phyloP scores from a whole-genome alignment of 2,329 filamentous ascomycete genomes.

The Coleophoma eucalyptorum region DNA sequence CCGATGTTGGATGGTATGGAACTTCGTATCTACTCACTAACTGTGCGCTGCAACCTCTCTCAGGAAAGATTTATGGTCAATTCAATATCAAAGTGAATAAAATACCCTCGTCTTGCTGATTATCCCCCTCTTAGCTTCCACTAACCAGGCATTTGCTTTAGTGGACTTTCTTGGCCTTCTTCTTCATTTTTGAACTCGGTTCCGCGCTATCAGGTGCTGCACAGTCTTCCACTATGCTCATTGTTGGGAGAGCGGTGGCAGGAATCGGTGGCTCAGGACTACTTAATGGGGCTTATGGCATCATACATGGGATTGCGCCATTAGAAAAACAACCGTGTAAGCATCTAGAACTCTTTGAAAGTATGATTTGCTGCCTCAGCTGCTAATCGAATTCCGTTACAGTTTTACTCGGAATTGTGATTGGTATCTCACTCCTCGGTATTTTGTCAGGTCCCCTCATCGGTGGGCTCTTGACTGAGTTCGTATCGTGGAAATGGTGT shows the following conservation, averaged over 20 bases:
- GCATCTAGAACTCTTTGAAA: neutral
- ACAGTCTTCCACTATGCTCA: constrained; percentile 44
- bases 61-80: constrained; percentile 44
- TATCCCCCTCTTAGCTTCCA: neutral
- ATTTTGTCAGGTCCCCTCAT: constrained; percentile 20
- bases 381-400: neutral
- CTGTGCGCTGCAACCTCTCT: constrained; percentile 43
- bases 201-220: constrained; percentile 48
- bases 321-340: constrained; percentile 6
- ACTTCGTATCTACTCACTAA: constrained; percentile 23
- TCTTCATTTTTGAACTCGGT: constrained; percentile 50
- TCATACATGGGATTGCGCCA: constrained; percentile 34
- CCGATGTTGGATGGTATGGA: constrained; percentile 33
- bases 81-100: constrained; percentile 24
- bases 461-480: constrained; percentile 25
- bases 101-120: neutral
- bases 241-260: constrained; percentile 48
- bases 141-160: neutral
- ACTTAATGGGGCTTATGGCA: constrained; percentile 44
- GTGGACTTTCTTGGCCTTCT: constrained; percentile 12
- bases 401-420: neutral
- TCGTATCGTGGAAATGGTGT: constrained; percentile 21
- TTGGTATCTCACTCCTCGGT: constrained; percentile 3
- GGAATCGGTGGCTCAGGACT: constrained; percentile 47
- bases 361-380: neutral